Base-by-base conservation (phyloP, 352 stramenopile species). In the Globisporangium nodosum region DNA sequence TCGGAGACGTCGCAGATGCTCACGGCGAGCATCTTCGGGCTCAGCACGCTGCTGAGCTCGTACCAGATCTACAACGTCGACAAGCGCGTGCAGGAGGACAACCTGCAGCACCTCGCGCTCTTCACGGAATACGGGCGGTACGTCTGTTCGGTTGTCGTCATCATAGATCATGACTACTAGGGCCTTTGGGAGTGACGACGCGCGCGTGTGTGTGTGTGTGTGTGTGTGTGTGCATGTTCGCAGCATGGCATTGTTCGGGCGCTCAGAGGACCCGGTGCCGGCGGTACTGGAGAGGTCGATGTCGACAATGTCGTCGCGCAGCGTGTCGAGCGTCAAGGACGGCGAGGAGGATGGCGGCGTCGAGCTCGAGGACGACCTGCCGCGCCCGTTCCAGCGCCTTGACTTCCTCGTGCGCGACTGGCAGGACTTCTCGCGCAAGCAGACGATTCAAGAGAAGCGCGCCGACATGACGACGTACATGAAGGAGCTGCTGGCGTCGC, bases 31-130 rank as follows among this genome's bases (percentile, higher is more conserved):
- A 99, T 99, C 73, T 99, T 99, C 76, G 97, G 97, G 5, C 72
- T 99, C 1, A 98, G 84, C 58, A 99, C 97, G 40, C 67, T 99
- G 43, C 71, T 99, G 42, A 96, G 87, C 49, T 92, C 80, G 65
- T 98, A 98, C 68, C 96, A 99, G 74, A 99, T 99, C 70, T 99
- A 99, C 76, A 99, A 99, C 77, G 94, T 99, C 20, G 93, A 99
- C 72, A 99, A 99, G 73, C 77, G 96, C 52, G 98, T 99, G 52
- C 96, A 99, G 64, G 97, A 99, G 75, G 97, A 99, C 74, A 98
- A 99, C 71, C 73, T 99, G 62, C 97, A 99, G 85, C 96, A 99
- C 68, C 73, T 99, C 40, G 97, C 97, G 18, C 78, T 99, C n/a
- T 99, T 99, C 74, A 97, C 90, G 21, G 97, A 99, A 88, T 99